Conservation (phyloP, 768 basidiomycete species). For the Mrakia frigida region DNA sequence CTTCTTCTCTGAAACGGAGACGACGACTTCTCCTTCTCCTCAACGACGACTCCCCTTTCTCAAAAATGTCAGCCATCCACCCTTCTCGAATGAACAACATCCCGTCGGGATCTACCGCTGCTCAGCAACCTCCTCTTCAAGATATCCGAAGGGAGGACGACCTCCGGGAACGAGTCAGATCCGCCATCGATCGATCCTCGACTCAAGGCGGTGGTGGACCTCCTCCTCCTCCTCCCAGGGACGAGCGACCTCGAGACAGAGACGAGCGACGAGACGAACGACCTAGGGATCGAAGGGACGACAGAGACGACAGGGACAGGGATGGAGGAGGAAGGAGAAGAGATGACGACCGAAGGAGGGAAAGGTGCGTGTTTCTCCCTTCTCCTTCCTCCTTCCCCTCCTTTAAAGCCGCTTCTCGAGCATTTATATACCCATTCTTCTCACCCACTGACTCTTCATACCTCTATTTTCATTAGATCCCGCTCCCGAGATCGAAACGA, state of each 20-base stretch:
- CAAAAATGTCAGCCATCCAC: slow-evolving; percentile 24
- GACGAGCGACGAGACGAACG: slow-evolving; percentile 10
- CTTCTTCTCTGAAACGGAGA: not conserved
- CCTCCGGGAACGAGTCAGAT: slow-evolving; percentile 23
- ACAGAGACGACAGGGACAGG: not conserved
- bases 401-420: not conserved
- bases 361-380: not conserved
- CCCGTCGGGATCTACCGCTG: slow-evolving; percentile 12
- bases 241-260: slow-evolving; percentile 8
- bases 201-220: not conserved
- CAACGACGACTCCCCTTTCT: not conserved
- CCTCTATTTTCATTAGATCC: not conserved
- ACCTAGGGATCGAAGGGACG: not conserved
- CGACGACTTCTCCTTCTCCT: not conserved
- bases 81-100: slow-evolving; percentile 23
- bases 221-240: slow-evolving; percentile 3
- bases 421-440: not conserved
- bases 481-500: slow-evolving; percentile 1
- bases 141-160: slow-evolving; percentile 21
- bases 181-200: slow-evolving; percentile 5
- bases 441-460: not conserved
- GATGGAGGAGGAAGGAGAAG: not conserved
- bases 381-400: too few relatives aligned
- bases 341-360: slow-evolving; percentile 15
- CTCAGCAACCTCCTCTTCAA: not conserved